Base-by-base conservation (phyloP, 805 yeast species). In the Lachancea sp. region DNA sequence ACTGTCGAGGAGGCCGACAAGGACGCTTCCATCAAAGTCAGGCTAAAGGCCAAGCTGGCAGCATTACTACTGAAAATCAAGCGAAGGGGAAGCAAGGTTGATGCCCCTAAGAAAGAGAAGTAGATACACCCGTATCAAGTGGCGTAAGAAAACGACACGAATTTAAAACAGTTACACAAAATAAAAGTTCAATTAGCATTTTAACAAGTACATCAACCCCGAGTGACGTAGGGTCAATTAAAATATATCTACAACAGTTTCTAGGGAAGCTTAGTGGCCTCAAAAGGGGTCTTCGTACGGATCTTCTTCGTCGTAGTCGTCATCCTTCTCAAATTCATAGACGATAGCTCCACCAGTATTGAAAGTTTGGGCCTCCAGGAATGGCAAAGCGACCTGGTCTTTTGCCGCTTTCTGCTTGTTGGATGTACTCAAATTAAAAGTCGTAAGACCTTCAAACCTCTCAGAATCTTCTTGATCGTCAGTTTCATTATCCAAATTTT, bases 241-340 rank as follows among this genome's bases (percentile, higher is more conserved):
- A 29, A 15, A 11, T 17, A 5, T 5, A 29, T 29, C 18, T 12
- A n/a, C 12, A 8, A 30, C n/a, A 11, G 6, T 17, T 12, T 19
- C 5, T 30, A 19, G n/a, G 18, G 7, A 17, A 12, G 21, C 8
- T 28, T 18, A 21, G 21, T 12, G 21, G 22, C 13, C 30, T 30
- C 62, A 88, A 55, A 87, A 88, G 5, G 97, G 97, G 56, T 90
- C 97, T 58, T 90, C 98, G 55, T 80, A 90, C 0, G 97, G 97
- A 62, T 90, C 98, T 52, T 92, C 97, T 60, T 90, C 98, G 56
- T 90, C 98, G 56, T 89, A 90, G 61, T 90, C 98, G 59, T 90
- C 98, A 60, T 90, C 97, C 56, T 89, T 86, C 54, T 92, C 97
- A 58, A 80, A 92, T 56, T 92, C 92, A 56, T 90, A 90, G 3